A percentile compares a stretch with the other conserved stretches of the same genome.
These are phyloP conservation scores for Casuarina glauca DNA, from an alignment of 306 rosid species.

Conservation along the genomic window DNA sequence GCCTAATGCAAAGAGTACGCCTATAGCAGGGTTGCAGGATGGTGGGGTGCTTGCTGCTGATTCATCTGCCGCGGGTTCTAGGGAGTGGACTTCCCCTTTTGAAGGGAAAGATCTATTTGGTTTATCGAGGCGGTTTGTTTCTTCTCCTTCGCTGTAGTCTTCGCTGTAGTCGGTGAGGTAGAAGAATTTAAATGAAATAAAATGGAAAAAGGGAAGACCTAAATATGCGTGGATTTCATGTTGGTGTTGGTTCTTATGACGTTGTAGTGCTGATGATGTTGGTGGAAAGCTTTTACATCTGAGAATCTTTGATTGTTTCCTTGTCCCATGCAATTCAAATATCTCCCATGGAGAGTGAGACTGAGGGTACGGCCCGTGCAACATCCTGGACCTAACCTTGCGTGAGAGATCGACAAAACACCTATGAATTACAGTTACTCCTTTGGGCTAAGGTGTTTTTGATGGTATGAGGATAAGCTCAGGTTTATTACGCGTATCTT, in stretches of 20 bases:
- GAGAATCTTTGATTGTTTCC: constrained; percentile 27
- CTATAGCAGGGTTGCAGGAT: constrained; percentile 65
- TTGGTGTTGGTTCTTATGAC: constrained; percentile 64
- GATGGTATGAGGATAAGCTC: too few relatives aligned
- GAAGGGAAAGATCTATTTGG: constrained; percentile 97
- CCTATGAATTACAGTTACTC: too few relatives aligned
- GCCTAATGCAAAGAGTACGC: constrained; percentile 51
- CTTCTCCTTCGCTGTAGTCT: constrained; percentile 86
- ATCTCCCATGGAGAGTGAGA: too few relatives aligned
- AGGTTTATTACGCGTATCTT: too few relatives aligned
- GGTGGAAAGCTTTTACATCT: constrained; percentile 44
- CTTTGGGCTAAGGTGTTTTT: too few relatives aligned
- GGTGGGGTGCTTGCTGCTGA: constrained; percentile 63
- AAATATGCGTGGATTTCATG: constrained; percentile 58
- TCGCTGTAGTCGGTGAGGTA: constrained; percentile 57
- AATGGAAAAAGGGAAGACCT: constrained; percentile 25
- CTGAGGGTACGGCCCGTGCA: too few relatives aligned
- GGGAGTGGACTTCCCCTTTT: constrained; percentile 94
- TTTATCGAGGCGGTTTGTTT: constrained; percentile 95
- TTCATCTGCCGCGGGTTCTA: constrained; percentile 54
- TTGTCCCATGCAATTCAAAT: too few relatives aligned
- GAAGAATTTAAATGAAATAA: constrained; percentile 50
- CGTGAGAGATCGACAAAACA: too few relatives aligned
- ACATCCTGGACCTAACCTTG: too few relatives aligned
- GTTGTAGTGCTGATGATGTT: constrained; percentile 47